A percentile compares a stretch with the other conserved stretches of the same genome.
Conservation (phyloP, 768 basidiomycete species). For the Lyophyllum semitale region DNA sequence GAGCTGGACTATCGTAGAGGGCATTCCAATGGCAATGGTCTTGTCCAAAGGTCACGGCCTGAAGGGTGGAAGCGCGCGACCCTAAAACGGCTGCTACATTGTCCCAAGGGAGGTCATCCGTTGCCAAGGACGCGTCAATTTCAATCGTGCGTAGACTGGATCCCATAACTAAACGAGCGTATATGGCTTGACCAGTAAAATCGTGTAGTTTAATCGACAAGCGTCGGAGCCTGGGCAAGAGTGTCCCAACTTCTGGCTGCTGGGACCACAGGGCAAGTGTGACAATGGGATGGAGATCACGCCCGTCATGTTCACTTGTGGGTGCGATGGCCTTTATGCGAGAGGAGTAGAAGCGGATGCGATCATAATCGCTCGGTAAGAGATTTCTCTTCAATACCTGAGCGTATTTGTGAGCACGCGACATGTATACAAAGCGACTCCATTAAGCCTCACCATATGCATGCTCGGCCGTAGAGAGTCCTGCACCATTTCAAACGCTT, state of each 20-base stretch:
- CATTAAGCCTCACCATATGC: too few relatives aligned
- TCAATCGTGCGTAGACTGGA: not conserved
- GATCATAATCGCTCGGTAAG: not conserved
- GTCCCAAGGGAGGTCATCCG: not conserved
- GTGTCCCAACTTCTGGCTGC: not conserved
- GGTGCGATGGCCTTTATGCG: not conserved
- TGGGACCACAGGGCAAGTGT: not conserved
- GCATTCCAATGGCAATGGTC: not conserved
- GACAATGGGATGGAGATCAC: not conserved
- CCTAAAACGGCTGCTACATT: not conserved
- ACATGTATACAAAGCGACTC: too few relatives aligned
- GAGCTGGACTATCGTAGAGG: not conserved
- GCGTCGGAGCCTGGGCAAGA: not conserved
- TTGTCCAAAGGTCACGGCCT: not conserved
- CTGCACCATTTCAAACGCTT: not conserved
- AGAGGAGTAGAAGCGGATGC: not conserved
- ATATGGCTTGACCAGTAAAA: not conserved
- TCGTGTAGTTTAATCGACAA: not conserved
- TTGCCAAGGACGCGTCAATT: not conserved
- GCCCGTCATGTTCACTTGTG: not conserved
- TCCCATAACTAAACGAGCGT: not conserved
- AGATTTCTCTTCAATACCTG: not conserved
- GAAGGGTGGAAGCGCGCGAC: not conserved
- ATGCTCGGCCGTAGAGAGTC: not conserved
- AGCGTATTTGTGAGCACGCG: not conserved